Conservation (phyloP, 345 rosid genomes). For the Brassica carinata region DNA sequence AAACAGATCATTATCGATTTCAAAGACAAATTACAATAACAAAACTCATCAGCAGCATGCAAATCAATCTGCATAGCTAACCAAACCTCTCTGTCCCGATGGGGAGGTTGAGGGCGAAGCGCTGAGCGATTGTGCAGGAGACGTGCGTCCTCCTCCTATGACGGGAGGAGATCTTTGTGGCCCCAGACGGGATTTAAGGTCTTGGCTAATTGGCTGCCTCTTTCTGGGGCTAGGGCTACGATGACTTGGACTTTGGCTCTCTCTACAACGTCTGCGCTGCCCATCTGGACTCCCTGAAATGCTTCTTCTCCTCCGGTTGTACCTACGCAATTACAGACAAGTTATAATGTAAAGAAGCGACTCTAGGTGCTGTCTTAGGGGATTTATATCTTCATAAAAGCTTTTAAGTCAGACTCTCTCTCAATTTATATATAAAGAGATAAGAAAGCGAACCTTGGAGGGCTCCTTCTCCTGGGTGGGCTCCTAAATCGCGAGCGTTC, state of each 20-base stretch:
- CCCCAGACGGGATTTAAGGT: constrained; percentile 74
- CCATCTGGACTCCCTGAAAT: constrained; percentile 63
- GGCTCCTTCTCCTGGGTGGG: constrained; percentile 74
- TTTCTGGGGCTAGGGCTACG: constrained; percentile 55
- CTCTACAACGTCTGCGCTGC: constrained; percentile 52
- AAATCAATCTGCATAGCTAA: constrained; percentile 74
- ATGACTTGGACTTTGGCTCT: constrained; percentile 63
- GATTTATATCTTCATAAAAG: neutral
- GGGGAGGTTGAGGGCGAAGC: constrained; percentile 69
- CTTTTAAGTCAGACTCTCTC: neutral
- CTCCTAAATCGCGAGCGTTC: constrained; percentile 64
- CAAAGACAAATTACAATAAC: neutral
- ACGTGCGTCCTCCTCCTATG: constrained; percentile 39
- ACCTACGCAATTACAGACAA: constrained; percentile 42
- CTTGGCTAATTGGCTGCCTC: constrained; percentile 62
- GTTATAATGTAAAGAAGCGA: neutral
- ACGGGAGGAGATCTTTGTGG: constrained; percentile 50
- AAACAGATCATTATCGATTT: neutral
- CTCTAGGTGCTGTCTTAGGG: constrained; percentile 16
- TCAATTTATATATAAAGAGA: neutral
- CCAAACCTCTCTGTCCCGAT: constrained; percentile 68
- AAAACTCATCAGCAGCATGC: constrained; percentile 7
- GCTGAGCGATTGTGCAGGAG: constrained; percentile 50
- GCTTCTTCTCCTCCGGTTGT: constrained; percentile 57
- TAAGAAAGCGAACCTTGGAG: constrained; percentile 65